Evolutionary conservation across 2,329 filamentous ascomycete species (phyloP), one percentile per base, ranked within the genome.

Genomic region (Epichloe elymi): DNA sequence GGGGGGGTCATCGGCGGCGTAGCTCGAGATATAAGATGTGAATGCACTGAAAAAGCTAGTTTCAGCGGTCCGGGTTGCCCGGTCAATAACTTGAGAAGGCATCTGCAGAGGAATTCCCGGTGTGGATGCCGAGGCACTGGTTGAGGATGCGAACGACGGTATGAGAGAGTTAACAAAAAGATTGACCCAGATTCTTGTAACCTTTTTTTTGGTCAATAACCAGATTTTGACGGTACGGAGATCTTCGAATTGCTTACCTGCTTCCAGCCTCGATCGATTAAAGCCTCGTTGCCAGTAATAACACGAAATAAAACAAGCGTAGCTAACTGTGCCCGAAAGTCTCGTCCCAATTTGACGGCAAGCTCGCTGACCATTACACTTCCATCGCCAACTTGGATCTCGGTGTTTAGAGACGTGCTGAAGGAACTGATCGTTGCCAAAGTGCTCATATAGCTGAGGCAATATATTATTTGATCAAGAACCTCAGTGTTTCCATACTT

Each of bases 291-390:
- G 40, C 87, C 87, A 51, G 84, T 85, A 49, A 97, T 80, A 20
- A 98, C 86, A 39, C 89, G 82, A 75, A 98, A 98, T 30, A 98
- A 74, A n/a, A 98, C 88, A 49, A 97, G 81, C 7, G 88, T 95
- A 6, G 93, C 91, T 50, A 98, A 74, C 65, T 98, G 91, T 38
- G 91, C 91, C 62, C 90, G 85, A 68, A 94, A 91, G 65, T 98
- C 88, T 57, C 91, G 79, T 40, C 93, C 93, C 62, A 98, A 88
- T 63, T 94, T 90, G 54, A 98, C 93, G 44, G 94, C 91, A 56
- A 96, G 82, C 71, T 97, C 91, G 65, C 91, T 97, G 58, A 98
- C 94, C 93, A 98, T 98, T 51, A 98, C 88, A 61, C 85, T 93
- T 66, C 86, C 90, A 57, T 93, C 86, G 2, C 86, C 88, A 12